Conservation (phyloP, 2,329 filamentous ascomycete species). For the Zelopaecilomyces penicillatus region DNA sequence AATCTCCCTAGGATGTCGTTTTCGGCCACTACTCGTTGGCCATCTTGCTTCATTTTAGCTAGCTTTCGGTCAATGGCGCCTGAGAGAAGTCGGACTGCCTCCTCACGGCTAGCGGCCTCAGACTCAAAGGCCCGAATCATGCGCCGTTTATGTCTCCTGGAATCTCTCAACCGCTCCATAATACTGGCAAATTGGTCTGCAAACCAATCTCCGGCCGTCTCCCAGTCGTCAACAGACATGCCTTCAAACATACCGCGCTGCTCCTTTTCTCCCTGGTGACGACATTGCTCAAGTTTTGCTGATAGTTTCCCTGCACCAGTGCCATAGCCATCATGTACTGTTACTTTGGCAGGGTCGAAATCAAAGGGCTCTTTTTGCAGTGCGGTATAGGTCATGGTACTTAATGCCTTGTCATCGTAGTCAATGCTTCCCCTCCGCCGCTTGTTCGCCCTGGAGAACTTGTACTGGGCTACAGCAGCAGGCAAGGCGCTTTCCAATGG, state of each 20-base stretch:
- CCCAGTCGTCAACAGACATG: conserved; percentile 50
- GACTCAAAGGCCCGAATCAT: conserved; percentile 44
- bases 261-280: conserved; percentile 34
- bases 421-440: conserved; percentile 40
- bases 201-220: conserved; percentile 53
- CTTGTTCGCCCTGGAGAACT: conserved; percentile 22
- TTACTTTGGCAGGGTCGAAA: conserved; percentile 44
- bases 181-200: conserved; percentile 44
- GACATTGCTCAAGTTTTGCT: conserved; percentile 42
- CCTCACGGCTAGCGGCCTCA: conserved; percentile 47
- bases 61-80: conserved; percentile 49
- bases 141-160: conserved; percentile 41
- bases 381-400: conserved; percentile 43
- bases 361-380: conserved; percentile 47
- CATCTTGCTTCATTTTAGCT: conserved; percentile 46
- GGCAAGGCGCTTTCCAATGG: conserved; percentile 17
- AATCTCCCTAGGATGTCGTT: conserved; percentile 15
- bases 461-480: conserved; percentile 10
- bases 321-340: conserved; percentile 27
- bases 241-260: conserved; percentile 43
- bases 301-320: conserved; percentile 33
- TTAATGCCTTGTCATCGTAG: conserved; percentile 49
- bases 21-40: conserved; percentile 46
- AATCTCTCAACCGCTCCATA: conserved; percentile 38
- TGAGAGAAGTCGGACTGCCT: conserved; percentile 43